Conservation (phyloP, 2,329 filamentous ascomycete species). For the Penicillium sp. region DNA sequence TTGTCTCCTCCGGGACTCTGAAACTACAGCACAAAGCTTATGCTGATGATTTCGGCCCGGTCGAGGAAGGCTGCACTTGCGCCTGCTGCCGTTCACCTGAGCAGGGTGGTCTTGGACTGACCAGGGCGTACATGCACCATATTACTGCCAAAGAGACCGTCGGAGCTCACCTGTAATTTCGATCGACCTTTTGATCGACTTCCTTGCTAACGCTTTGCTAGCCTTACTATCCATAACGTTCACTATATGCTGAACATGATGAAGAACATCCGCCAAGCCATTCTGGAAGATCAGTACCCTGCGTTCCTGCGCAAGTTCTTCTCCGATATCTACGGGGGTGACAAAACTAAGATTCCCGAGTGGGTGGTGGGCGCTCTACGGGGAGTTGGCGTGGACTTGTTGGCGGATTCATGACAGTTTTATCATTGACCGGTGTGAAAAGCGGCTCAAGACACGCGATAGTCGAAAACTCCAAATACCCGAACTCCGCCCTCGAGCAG, state of each 20-base stretch:
- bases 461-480: no score
- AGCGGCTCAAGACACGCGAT: not conserved
- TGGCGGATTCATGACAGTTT: slow-evolving; percentile 36
- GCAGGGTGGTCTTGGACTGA: slow-evolving; percentile 76
- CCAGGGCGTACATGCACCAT: slow-evolving; percentile 87
- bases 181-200: not conserved
- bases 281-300: slow-evolving; percentile 79
- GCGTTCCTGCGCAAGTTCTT: slow-evolving; percentile 80
- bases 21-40: slow-evolving; percentile 79
- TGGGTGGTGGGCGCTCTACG: slow-evolving; percentile 84
- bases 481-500: no score
- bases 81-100: slow-evolving; percentile 69
- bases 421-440: not conserved
- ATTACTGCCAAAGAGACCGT: slow-evolving; percentile 93
- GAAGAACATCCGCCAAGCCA: slow-evolving; percentile 71
- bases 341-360: slow-evolving; percentile 68
- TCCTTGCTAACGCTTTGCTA: slow-evolving; percentile 39
- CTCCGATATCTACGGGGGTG: slow-evolving; percentile 63
- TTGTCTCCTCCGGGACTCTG: slow-evolving; percentile 78
- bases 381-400: slow-evolving; percentile 77
- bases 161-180: slow-evolving; percentile 67
- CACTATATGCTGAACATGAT: slow-evolving; percentile 89
- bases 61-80: slow-evolving; percentile 83
- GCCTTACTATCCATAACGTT: slow-evolving; percentile 93
- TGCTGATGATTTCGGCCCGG: slow-evolving; percentile 76